Base-by-base conservation (phyloP, 1,139 yeast species). In the Lodderomyces jiufengensis region DNA sequence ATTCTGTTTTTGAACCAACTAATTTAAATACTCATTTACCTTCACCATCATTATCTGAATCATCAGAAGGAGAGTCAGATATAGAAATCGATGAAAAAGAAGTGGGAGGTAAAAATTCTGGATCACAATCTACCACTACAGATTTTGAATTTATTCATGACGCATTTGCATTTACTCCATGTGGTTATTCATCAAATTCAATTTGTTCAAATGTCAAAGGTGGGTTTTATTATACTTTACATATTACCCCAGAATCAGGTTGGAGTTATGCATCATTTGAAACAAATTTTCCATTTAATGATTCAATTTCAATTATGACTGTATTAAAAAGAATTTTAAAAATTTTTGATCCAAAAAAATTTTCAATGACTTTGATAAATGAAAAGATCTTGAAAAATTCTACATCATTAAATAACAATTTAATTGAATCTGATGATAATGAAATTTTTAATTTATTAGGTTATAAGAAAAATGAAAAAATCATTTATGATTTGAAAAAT, bases 191-290 rank as follows among this genome's bases (percentile, higher is more conserved):
- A 2, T 85, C 96, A 34, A 92, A 92, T 59, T 82, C 94, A 20
- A 66, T 87, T 32, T 61, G 84, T 35, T 66, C 76, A 37, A 68
- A 63, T 32, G 63, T 66, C 31, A 73, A 69, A 14, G 74, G 74
- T 23, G 75, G 76, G 16, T 76, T 75, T 56, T 92, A 90, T 64
- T 88, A 86, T 56, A 92, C 97, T 12, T 70, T 90, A 43, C 98
- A 92, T 58, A 85, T 92, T 28, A 92, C 98, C 0, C 98, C 98
- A 0, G 97, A 92, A 58, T 59, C 70, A 13, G 95, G 92, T 22
- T 92, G 95, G 87, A 86, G 96, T 3, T 92, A 92, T 61, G 97
- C 97, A 10, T 85, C 95, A 11, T 92, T 90, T 61, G 97, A 92
- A 57, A 80, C 97, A 13, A 92, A 86, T 56, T 86, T 80, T 33